phyloP scores from a whole-genome alignment of 108 stramenopile genomes.

The Nannochloropsis oceanica region DNA sequence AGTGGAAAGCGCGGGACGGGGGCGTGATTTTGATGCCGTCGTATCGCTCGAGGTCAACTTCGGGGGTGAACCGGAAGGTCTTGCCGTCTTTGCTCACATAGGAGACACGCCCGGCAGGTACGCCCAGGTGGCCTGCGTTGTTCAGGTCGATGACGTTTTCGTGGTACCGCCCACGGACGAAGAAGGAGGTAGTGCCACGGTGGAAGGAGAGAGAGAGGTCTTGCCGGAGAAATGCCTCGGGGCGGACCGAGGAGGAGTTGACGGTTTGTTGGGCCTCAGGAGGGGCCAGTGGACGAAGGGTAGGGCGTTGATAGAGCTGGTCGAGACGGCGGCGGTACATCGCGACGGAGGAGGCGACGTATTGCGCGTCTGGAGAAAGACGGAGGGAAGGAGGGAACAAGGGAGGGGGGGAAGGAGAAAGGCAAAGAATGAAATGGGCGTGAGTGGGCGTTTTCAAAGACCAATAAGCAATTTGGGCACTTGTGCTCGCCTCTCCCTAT shows the following conservation, averaged over 20 bases:
- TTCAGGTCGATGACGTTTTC: background rate
- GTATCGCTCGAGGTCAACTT: background rate
- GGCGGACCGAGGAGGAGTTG: background rate
- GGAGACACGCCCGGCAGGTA: background rate
- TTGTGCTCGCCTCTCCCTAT: too few species aligned
- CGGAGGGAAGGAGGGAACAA: background rate
- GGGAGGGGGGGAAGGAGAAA: background rate
- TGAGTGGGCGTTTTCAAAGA: too few species aligned
- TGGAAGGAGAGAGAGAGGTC: background rate
- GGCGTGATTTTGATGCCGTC: background rate
- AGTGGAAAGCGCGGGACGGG: background rate
- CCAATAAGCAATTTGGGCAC: too few species aligned
- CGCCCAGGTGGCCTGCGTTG: background rate
- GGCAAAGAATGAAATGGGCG: background rate
- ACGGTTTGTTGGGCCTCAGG: background rate
- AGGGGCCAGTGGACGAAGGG: background rate
- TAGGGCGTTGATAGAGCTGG: background rate
- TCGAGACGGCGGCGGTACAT: background rate
- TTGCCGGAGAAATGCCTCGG: background rate
- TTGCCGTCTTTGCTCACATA: background rate
- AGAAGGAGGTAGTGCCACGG: background rate
- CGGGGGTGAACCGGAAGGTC: background rate
- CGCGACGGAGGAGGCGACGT: background rate
- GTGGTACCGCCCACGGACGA: background rate
- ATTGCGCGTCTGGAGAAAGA: background rate